Evolutionary conservation across 495 filamentous ascomycete genomes (phyloP), one percentile per base, ranked within the genome.

Genomic region (Apiosordaria backusii): DNA sequence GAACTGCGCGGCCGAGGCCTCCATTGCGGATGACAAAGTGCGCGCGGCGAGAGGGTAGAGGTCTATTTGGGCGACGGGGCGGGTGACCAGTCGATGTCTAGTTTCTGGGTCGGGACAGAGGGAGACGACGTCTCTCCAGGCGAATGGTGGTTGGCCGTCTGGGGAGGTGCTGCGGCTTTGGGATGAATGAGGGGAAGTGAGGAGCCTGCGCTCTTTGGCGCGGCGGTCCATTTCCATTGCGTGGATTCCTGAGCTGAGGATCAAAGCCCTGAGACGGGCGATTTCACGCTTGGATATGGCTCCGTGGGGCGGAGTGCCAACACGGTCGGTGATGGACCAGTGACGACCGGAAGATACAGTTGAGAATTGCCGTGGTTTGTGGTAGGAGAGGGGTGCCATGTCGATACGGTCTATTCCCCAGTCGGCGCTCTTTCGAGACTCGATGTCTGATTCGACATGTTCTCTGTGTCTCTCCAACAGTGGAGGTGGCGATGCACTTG

Each of bases 211-310:
- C 29, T 81, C 82, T 50, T 88, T 79, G 19, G 89, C 87, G 57
- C 88, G 84, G 13, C 87, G 85, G 50, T 82, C 80, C 64, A 97
- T 90, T 71, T 92, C 90, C 66, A 87, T 85, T 0, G 93, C 93
- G 76, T 94, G 94, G 74, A 96, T 87, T 55, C 92, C 93, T 0
- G 91, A 89, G 65, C 88, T 91, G 35, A 97, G 81, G 26, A 96
- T 84, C 0, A 96, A 81, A 2, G 92, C 85, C 62, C 85, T 82
- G 2, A 90, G 84, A 52, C 91, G 87, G 60, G 90, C 90, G 21
- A 95, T 84, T 69, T 97, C 92, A 15, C 84, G 83, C 66, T 85
- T 87, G 7, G 82, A 83, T 55, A 86, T 68, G 4, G 65, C 57
- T 74, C 78, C 40, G 71, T 72, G 55, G 65, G 76, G 29, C 74